Percentiles rank a stretch among this genome's conserved stretches.
phyloP scores from a whole-genome alignment of 2,329 filamentous ascomycete genomes.

The Aaosphaeria arxii region DNA sequence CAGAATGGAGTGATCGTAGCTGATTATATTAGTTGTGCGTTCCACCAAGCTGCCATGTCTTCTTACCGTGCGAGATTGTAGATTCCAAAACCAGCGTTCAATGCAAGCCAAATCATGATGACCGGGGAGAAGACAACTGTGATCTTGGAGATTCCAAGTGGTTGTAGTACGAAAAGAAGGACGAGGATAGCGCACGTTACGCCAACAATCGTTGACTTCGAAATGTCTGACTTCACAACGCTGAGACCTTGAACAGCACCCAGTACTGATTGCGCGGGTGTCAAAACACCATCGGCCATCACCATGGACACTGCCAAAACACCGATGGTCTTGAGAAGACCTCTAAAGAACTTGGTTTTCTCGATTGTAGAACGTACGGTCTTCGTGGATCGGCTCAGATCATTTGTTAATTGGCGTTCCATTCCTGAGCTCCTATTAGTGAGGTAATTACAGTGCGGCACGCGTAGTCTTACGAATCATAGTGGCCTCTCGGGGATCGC shows the following conservation, averaged over 20 bases:
- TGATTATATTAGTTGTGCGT: conserved; percentile 1
- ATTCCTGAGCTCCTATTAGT: conserved; percentile 35
- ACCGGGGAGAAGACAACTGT: conserved; percentile 63
- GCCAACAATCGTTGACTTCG: conserved; percentile 58
- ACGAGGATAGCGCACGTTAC: conserved; percentile 64
- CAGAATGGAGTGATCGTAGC: conserved; percentile 48
- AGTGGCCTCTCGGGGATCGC: conserved; percentile 57
- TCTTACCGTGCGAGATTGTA: conserved; percentile 43
- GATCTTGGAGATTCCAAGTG: conserved; percentile 61
- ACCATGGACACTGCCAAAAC: conserved; percentile 67
- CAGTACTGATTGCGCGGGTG: conserved; percentile 67
- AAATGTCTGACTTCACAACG: conserved; percentile 58
- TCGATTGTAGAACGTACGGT: conserved; percentile 58
- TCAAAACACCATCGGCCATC: conserved; percentile 64
- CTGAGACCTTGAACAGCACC: conserved; percentile 63
- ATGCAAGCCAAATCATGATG: conserved; percentile 64
- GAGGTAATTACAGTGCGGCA: not conserved
- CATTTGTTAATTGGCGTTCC: conserved; percentile 56
- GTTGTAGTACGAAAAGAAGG: conserved; percentile 62
- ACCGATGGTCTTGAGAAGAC: conserved; percentile 58
- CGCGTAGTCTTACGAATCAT: conserved; percentile 43
- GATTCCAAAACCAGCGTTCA: conserved; percentile 62
- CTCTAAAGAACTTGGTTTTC: conserved; percentile 50
- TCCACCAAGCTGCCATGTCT: not conserved
- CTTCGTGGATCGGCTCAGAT: conserved; percentile 53